Evolutionary conservation across 2,329 filamentous ascomycete genomes (phyloP), one percentile per base, ranked within the genome.

Genomic region (Tolypocladium paradoxum): DNA sequence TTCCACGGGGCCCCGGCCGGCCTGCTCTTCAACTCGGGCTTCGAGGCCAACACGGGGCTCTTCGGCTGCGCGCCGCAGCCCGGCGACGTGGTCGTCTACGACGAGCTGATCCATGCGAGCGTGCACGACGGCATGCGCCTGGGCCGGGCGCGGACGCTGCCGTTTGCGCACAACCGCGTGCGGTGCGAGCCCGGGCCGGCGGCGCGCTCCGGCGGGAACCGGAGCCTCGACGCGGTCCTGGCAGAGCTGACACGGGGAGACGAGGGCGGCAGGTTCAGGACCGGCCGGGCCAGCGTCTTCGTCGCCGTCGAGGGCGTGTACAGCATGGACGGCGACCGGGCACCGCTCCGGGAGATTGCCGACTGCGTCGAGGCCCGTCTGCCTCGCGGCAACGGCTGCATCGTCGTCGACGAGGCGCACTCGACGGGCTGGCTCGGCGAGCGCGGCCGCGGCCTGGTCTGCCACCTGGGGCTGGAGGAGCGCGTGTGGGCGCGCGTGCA

Each of bases 321-420:
- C 65, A 90, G 86, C 64, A 93, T 93, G 88, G 88, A 92, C 51
- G 88, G 88, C 0, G 87, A 91, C 58, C 69, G 88, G 20, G 80
- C 80, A 0, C 85, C 84, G 0, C 69, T 93, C 12, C 61, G 63
- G 12, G 75, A 82, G 6, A 78, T 91, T 20, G 74, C 86, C 1
- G 65, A 74, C 0, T 70, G 79, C 5, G 76, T 86, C 0, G 76
- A 85, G 40, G 65, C 70, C 1, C 61, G 77, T 0, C 67, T 90
- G 0, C 80, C 83, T 0, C 55, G 55, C 0, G 75, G 75, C 0
- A 88, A 87, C 48, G 81, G 77, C 0, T 73, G 84, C 53, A 68
- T 88, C 5, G 73, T 87, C 11, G 76, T 88, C 1, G 85, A 88
- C 54, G 84, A 88, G 62, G 84, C 84, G 1, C 85, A 88, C 59